Conservation (phyloP, 2,329 filamentous ascomycete species). For the Podosphaera leucotricha region DNA sequence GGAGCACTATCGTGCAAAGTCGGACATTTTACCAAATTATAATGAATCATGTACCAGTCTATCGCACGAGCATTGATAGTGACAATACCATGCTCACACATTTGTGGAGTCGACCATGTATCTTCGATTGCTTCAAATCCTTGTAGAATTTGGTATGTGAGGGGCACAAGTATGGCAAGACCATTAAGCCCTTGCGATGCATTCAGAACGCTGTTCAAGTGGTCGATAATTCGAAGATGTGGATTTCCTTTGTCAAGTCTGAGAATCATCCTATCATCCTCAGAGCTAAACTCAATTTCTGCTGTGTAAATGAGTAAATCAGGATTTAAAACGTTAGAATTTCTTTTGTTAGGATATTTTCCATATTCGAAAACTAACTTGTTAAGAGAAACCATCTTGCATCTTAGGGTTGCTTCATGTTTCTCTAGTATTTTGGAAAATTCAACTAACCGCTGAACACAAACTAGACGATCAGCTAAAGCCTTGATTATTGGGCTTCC, state of each 20-base stretch:
- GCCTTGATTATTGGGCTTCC: conserved; percentile 12
- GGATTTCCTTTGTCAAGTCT: conserved; percentile 39
- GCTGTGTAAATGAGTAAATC: conserved; percentile 22
- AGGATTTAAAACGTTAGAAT: conserved; percentile 6
- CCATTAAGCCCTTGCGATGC: conserved; percentile 24
- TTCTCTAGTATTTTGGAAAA: conserved; percentile 43
- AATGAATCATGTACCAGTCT: conserved; percentile 34
- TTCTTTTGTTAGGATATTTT: conserved; percentile 2
- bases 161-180: conserved; percentile 29
- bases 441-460: conserved; percentile 45
- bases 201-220: conserved; percentile 34
- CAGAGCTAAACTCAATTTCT: conserved; percentile 30
- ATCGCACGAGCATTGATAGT: conserved; percentile 28
- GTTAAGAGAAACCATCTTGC: conserved; percentile 34
- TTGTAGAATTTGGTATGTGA: conserved; percentile 40
- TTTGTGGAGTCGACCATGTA: conserved; percentile 20
- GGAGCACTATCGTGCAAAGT: conserved; percentile 1
- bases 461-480: conserved; percentile 18
- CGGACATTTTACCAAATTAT: conserved; percentile 17
- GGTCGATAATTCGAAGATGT: conserved; percentile 37
- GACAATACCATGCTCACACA: conserved; percentile 22
- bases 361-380: conserved; percentile 46
- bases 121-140: conserved; percentile 36
- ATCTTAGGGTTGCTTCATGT: conserved; percentile 28
- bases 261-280: conserved; percentile 26